These are phyloP conservation scores for Talaromyces ruber DNA, from an alignment of 495 filamentous ascomycete genomes.

Conservation along the genomic window DNA sequence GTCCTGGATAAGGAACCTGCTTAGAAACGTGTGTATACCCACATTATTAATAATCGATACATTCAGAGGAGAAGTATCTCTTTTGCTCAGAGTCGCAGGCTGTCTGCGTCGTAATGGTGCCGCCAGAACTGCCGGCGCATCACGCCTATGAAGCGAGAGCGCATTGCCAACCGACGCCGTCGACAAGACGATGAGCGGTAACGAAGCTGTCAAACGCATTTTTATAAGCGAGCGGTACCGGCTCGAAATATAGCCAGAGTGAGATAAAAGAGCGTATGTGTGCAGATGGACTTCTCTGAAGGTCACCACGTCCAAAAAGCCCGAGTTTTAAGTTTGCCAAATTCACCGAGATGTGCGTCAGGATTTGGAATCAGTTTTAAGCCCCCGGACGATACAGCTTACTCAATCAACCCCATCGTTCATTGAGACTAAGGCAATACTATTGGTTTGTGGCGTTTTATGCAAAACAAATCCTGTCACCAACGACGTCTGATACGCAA, in stretches of 20 bases:
- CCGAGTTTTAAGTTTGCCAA: background rate
- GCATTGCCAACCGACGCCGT: slow-evolving; percentile 13
- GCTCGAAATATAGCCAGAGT: background rate
- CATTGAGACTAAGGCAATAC: background rate
- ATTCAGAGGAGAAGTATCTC: slow-evolving; percentile 22
- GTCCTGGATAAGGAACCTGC: background rate
- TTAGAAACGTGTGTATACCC: slow-evolving; percentile 1
- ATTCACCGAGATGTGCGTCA: background rate
- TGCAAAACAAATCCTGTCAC: background rate
- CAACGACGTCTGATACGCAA: background rate
- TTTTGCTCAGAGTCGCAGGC: slow-evolving; percentile 18
- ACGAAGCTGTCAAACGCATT: slow-evolving; percentile 12
- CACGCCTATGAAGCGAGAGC: slow-evolving; percentile 16
- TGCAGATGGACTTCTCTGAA: background rate
- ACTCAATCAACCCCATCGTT: background rate
- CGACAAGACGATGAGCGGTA: slow-evolving; percentile 11
- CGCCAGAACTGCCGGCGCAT: slow-evolving; percentile 35
- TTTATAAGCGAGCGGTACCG: background rate
- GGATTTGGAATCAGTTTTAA: background rate
- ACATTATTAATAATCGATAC: slow-evolving; percentile 12
- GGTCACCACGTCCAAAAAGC: background rate
- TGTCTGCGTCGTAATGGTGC: slow-evolving; percentile 38
- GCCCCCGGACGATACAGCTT: background rate
- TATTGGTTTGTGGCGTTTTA: background rate
- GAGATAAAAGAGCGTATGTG: background rate